Base-by-base conservation (phyloP, 2,329 filamentous ascomycete species). In the Botrytis medusae region DNA sequence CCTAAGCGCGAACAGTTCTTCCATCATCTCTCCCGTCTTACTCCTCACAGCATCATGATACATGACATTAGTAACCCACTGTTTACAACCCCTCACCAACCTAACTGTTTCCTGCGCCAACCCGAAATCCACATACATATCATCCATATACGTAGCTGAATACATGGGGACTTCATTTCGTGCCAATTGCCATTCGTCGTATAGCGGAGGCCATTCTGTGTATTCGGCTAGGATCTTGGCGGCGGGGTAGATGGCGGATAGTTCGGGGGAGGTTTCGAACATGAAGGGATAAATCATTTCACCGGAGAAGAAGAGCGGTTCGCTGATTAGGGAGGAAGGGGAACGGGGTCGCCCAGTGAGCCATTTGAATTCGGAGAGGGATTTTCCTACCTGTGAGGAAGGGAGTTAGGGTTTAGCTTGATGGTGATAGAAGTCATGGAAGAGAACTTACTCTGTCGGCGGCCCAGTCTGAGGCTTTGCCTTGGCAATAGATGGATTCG, bases 201-300 rank as follows among this genome's bases (percentile, higher is more conserved):
- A 98, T 7, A 98, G 85, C 0, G 85, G 83, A 2, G 91, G 88
- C 95, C 95, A 98, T 75, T 91, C 87, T 7, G 86, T 82, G 62
- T 88, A 87, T 0, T 85, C 79, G 0, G 95, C 95, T 40, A 98
- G 85, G 34, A 90, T 85, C 14, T 95, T 85, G 0, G 93, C 94
- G 0, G 90, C 91, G 18, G 89, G 85, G 72, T 87, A 87, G 64
- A 98, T 83, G 73, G 89, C 84, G n/a, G 84, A 84, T 32, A 98
- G 88, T 81, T 97, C 94, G 0, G 89, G 85, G 79, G 93, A 95
- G 25, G 91, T 91, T 54, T 94, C 89, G 77, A 97, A 95, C 86
- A 95, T 92, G 82, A 93, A 92, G 0, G 92, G 91, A 81, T 90
- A 97, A 69, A 97, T 88, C 94, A 97, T 98, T 84, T 98, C 95